Evolutionary conservation across 2,329 filamentous ascomycete species (phyloP).

Genomic region (Fusarium sp.): DNA sequence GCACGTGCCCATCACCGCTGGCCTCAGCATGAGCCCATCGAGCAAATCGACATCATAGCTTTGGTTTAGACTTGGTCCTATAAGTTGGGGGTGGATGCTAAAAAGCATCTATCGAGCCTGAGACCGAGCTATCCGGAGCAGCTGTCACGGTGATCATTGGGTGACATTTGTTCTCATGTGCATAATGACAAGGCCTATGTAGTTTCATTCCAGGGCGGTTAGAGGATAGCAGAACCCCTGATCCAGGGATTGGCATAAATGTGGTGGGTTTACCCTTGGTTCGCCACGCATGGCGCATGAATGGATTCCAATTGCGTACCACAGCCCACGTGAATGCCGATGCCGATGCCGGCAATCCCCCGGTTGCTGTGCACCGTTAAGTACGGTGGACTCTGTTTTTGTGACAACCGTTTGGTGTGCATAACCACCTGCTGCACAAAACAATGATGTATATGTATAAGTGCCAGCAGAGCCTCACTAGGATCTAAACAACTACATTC

Average conservation of each 20-base stretch:
- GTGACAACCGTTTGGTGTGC: not conserved
- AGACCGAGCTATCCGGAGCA: constrained; percentile 24
- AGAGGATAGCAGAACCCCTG: constrained; percentile 18
- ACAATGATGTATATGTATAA: not conserved
- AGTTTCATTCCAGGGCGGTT: constrained; percentile 13
- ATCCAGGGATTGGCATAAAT: constrained; percentile 13
- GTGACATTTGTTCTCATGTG: not conserved
- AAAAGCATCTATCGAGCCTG: not conserved
- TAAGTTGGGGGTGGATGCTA: constrained; percentile 7
- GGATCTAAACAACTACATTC: constrained; percentile 17
- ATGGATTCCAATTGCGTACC: constrained; percentile 1
- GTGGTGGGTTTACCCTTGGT: constrained; percentile 1
- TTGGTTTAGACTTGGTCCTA: constrained; percentile 11
- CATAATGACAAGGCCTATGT: constrained; percentile 6
- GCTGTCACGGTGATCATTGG: not conserved
- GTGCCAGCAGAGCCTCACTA: constrained; percentile 12
- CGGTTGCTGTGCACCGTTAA: not conserved
- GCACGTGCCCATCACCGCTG: constrained; percentile 15
- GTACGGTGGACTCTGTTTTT: not conserved
- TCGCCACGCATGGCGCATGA: not conserved
- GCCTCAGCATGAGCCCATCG: constrained; percentile 5
- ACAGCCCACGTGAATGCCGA: constrained; percentile 3
- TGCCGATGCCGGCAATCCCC: not conserved
- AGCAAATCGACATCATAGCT: constrained; percentile 20
- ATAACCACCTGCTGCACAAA: constrained; percentile 1